Base-by-base conservation (phyloP, 106 monocot genomes). In the Gastrodia elata region DNA sequence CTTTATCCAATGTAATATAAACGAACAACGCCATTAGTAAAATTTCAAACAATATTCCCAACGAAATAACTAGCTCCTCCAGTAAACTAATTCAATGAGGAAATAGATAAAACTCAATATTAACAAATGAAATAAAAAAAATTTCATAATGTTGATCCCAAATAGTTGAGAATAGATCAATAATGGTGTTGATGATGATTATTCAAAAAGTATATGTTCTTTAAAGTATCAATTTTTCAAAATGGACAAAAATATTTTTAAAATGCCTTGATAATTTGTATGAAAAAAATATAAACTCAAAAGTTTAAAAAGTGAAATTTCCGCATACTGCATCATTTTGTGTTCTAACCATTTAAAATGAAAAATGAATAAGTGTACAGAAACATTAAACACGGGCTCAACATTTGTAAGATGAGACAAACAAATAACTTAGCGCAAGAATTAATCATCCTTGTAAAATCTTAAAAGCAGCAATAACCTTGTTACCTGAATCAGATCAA, bases 401-500 rank as follows among this genome's bases (percentile, higher is more conserved):
- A 32, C 28, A 61, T 3, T 61, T 2, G 32, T 8, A 61, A 61
- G 20, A 61, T 14, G 13, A 61, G 3, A 61, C 30, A 61, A 61
- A 13, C 61, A 27, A 61, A 24, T 24, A 61, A 32, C 28, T n/a
- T 61, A 61, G 27, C 27, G 32, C 61, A 61, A 61, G 61, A 61
- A 61, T 32, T 30, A 30, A 61, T 24, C 52, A 52, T 6, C 22
- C n/a, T 8, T 14, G 28, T 27, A 27, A 1, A 61, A 32, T 32
- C 14, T 22, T 61, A 32, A 61, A 5, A 13, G 30, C 61, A 61
- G 11, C 27, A 61, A 33, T 32, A 61, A 30, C 30, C 2, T 1
- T 26, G 42, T 79, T 78, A 89, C 94, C 88, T 87, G 83, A 48
- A 76, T 85, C 65, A 87, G 73, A 85, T 89, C 88, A 43, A 82